These are phyloP conservation scores for Gastrolobium bilobum DNA, from an alignment of 306 rosid species.

Conservation along the genomic window DNA sequence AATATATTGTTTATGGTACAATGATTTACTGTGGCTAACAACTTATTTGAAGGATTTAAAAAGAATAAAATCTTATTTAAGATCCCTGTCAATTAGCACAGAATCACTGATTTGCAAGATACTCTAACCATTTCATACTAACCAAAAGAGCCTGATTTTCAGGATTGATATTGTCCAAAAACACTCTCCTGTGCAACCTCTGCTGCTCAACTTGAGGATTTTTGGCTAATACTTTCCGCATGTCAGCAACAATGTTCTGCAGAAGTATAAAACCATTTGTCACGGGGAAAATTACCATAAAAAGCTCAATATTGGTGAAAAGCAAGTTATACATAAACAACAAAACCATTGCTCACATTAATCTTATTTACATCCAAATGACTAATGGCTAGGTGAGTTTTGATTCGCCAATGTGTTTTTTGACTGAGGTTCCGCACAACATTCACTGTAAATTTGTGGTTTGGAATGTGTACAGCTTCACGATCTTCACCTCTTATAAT, in stretches of 20 bases:
- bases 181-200: slow-evolving; percentile 95
- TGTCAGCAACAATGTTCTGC: slow-evolving; percentile 95
- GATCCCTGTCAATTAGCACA: slow-evolving; percentile 36
- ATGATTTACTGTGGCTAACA: slow-evolving; percentile 11
- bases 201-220: slow-evolving; percentile 97
- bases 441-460: slow-evolving; percentile 92
- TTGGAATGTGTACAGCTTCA: slow-evolving; percentile 97
- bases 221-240: slow-evolving; percentile 96
- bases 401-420: slow-evolving; percentile 97
- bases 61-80: slow-evolving; percentile 29
- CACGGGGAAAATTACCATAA: slow-evolving; percentile 21
- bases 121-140: slow-evolving; percentile 56
- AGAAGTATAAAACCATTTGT: slow-evolving; percentile 48
- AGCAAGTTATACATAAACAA: slow-evolving; percentile 1
- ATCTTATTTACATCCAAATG: slow-evolving; percentile 94
- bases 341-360: slow-evolving; percentile 65
- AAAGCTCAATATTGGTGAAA: slow-evolving; percentile 36
- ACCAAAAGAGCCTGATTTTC: slow-evolving; percentile 95
- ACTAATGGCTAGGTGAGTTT: slow-evolving; percentile 91
- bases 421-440: slow-evolving; percentile 92
- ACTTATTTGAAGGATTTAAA: slow-evolving; percentile 32
- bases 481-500: slow-evolving; percentile 96
- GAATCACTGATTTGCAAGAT: slow-evolving; percentile 24
- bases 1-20: slow-evolving; percentile 34
- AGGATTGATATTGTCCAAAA: slow-evolving; percentile 81